Evolutionary conservation across 495 filamentous ascomycete species (phyloP), one percentile per base, ranked within the genome.

Genomic region (Sphaerosporella brunnea): DNA sequence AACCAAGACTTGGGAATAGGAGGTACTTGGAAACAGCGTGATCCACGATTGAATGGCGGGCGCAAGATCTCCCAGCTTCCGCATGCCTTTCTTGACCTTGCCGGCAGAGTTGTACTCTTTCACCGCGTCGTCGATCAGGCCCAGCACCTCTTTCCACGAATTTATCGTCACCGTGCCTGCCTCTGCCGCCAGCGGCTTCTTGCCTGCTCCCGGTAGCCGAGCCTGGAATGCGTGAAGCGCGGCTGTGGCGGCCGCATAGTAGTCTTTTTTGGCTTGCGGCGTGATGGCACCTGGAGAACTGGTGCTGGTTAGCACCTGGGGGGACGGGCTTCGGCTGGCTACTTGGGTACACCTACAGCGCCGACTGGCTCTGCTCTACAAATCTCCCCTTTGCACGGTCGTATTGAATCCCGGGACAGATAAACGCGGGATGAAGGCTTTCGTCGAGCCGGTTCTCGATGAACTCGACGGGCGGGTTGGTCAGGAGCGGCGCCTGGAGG

Each of bases 1-100:
- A 19, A 25, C 35, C 19, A 47, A 23, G 5, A 30, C 36, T 1
- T 25, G 21, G 15, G 45, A 47, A 23, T 37, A 47, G 28, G 28
- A 34, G 8, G 45, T 47, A 47, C 28, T 37, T 9, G 45, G 45
- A 47, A 47, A 47, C 25, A 47, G 45, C 5, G 16, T 15, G 18
- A 47, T 47, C 45, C 45, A 47, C 5, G 26, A 25, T 13, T 47
- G 45, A 10, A 47, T 47, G 26, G 45, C 16, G 0, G 25, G 45
- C 9, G 45, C 45, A 36, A 36, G 8, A 7, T 47, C 26, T 3
- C 26, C 26, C 9, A 47, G 16, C 25, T 47, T 47, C 19, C 45
- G 9, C 16, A 47, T 35, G 2, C 45, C 28, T 8, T 23, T 47
- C 20, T 23, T 15, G 30, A 35, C 25, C 3, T 23, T 36, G 2